Base-by-base conservation (phyloP, 2,329 filamentous ascomycete species). In the Ambrosiella xylebori region DNA sequence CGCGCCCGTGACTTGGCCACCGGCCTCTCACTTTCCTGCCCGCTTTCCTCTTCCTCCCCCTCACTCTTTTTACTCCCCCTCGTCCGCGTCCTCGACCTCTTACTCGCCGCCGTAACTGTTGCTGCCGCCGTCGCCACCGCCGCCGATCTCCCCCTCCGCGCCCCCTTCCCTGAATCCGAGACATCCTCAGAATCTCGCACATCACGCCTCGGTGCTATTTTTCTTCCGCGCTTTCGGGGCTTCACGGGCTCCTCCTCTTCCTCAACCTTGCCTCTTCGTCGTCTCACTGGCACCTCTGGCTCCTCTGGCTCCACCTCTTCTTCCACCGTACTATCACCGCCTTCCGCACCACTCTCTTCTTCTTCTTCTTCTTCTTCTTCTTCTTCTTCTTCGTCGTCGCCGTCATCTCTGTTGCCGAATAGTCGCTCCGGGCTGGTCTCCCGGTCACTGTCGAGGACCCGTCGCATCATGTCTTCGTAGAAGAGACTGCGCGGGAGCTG, bases 181-280 rank as follows among this genome's bases (percentile, higher is more conserved):
- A 73, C 71, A 45, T 72, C 71, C 62, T 78, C 76, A 0, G 75
- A 76, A 58, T 77, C 75, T 2, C 76, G 76, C n/a, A 77, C 61
- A 61, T n/a, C 64, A 15, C 47, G 27, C 3, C 47, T 51, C 13
- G n/a, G 19, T 17, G n/a, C 35, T 27, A 27, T 8, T 36, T 51
- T 51, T n/a, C 47, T 38, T 7, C 37, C 17, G 1, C 52, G 52
- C 41, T 54, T 54, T 12, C 52, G 49, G 27, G 27, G 44, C 51
- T 53, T 53, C 12, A 36, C n/a, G 0, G 51, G 51, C 7, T 37
- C 11, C 27, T 37, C 15, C 15, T 44, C 40, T 49, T 17, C 27
- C 27, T 27, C 27, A 27, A 27, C 27, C 27, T 27, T 27, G 27
- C 27, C 27, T 5, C 3, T 27, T 3, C 27, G 27, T 3, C 27